Evolutionary conservation across 2,329 filamentous ascomycete genomes (phyloP), one percentile per base, ranked within the genome.

Genomic region (Fusarium hainanense): DNA sequence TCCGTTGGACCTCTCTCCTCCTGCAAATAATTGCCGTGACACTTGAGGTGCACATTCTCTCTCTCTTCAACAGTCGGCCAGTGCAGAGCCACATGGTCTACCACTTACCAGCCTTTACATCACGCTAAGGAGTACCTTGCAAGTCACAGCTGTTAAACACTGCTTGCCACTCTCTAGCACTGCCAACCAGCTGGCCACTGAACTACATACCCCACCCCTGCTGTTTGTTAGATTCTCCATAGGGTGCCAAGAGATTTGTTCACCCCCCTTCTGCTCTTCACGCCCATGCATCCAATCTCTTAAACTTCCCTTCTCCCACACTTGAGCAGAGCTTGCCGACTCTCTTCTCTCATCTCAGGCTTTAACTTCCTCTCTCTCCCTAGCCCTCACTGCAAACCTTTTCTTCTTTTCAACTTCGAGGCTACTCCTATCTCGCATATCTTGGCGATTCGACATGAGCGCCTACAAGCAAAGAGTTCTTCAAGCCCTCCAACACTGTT

Each of bases 221-320:
- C 20, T 44, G 55, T 58, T 58, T 51, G 49, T 37, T 55, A 32
- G 30, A 32, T 32, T 32, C 30, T 32, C 14, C 14, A 7, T 13
- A 8, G 30, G 14, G 30, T 7, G 50, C 43, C 34, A 48, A 60
- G 27, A 11, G 42, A 32, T 56, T 42, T 55, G 28, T 55, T 34
- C 16, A 48, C 50, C 48, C 56, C 32, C 56, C 42, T 37, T 41
- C 23, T 28, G 21, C 20, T 21, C 42, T 46, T 40, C 50, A 55
- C 50, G n/a, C 50, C 57, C 50, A 48, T 20, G 30, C 30, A 32
- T 49, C 21, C 41, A n/a, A 54, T 37, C 16, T 48, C 25, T 59
- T 27, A 41, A 47, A 30, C 50, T 46, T 50, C 42, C 23, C 25
- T 43, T 37, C 32, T 37, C 25, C 30, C 28, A 47, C 41, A 34